phyloP scores from a whole-genome alignment of 208 protist genomes.

The Acanthamoeba quina region DNA sequence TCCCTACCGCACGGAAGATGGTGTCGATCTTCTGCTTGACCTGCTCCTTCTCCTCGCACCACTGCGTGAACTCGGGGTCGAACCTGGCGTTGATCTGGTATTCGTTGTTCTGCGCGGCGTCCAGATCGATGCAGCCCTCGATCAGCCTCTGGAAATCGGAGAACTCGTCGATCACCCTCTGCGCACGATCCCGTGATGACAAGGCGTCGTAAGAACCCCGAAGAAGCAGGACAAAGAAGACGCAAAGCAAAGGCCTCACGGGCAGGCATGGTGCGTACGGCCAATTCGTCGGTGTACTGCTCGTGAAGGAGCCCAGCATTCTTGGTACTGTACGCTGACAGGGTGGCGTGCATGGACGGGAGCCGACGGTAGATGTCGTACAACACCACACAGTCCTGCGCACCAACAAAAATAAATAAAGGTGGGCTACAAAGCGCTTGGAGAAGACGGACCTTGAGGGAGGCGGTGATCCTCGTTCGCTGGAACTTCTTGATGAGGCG shows the following conservation, averaged over 20 bases:
- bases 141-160: constrained; percentile 79
- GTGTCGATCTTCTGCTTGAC: constrained; percentile 57
- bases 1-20: neutral
- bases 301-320: constrained; percentile 61
- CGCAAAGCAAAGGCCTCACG: constrained; percentile 57
- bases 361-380: constrained; percentile 77
- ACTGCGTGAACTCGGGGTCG: constrained; percentile 72
- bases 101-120: constrained; percentile 80
- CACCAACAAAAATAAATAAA: neutral
- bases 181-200: neutral
- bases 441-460: constrained; percentile 60
- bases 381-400: constrained; percentile 81
- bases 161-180: constrained; percentile 75
- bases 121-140: constrained; percentile 83
- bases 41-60: constrained; percentile 72
- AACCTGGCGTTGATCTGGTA: constrained; percentile 82
- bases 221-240: neutral
- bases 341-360: constrained; percentile 59
- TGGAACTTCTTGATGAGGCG: constrained; percentile 95
- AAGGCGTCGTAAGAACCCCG: neutral
- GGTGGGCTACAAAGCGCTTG: no score
- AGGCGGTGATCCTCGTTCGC: constrained; percentile 73
- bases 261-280: neutral
- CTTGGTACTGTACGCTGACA: constrained; percentile 59
- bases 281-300: constrained; percentile 49